These are phyloP conservation scores for Scheffersomyces stambukii DNA, from an alignment of 1,139 yeast genomes.

Conservation along the genomic window DNA sequence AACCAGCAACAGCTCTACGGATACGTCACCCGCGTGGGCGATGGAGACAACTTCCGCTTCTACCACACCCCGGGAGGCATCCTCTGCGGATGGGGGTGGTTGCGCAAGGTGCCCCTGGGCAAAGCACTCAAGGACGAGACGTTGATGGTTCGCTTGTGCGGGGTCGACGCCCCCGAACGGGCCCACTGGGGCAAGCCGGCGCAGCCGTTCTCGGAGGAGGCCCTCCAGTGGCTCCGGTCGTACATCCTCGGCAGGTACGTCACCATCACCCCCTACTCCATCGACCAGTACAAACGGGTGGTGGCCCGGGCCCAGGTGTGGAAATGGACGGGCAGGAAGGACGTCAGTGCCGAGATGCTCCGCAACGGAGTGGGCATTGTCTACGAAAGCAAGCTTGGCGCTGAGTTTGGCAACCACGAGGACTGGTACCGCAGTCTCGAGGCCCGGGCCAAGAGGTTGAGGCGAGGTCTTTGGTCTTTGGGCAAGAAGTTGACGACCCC, in stretches of 20 bases:
- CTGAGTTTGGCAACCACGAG: slow-evolving; percentile 83
- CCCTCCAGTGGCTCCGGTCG: slow-evolving; percentile 67
- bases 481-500: slow-evolving; percentile 61
- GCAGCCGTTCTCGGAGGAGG: slow-evolving; percentile 85
- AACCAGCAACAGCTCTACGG: slow-evolving; percentile 53
- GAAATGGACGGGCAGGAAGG: slow-evolving; percentile 71
- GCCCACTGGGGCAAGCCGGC: slow-evolving; percentile 94
- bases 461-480: slow-evolving; percentile 71
- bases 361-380: slow-evolving; percentile 79
- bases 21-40: slow-evolving; percentile 87
- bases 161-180: slow-evolving; percentile 97
- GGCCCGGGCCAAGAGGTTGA: slow-evolving; percentile 49
- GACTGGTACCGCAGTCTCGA: slow-evolving; percentile 56
- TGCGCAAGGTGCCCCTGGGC: slow-evolving; percentile 46
- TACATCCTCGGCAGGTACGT: slow-evolving; percentile 64
- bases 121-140: slow-evolving; percentile 55
- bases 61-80: slow-evolving; percentile 93
- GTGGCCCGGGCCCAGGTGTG: slow-evolving; percentile 78
- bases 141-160: slow-evolving; percentile 72
- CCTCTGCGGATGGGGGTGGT: slow-evolving; percentile 92
- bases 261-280: slow-evolving; percentile 68
- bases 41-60: slow-evolving; percentile 91
- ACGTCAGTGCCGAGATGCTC: slow-evolving; percentile 85
- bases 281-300: slow-evolving; percentile 87
- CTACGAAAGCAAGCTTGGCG: slow-evolving; percentile 76